These are phyloP conservation scores for Lactarius sanguifluus DNA, from an alignment of 768 basidiomycete species.

Conservation along the genomic window DNA sequence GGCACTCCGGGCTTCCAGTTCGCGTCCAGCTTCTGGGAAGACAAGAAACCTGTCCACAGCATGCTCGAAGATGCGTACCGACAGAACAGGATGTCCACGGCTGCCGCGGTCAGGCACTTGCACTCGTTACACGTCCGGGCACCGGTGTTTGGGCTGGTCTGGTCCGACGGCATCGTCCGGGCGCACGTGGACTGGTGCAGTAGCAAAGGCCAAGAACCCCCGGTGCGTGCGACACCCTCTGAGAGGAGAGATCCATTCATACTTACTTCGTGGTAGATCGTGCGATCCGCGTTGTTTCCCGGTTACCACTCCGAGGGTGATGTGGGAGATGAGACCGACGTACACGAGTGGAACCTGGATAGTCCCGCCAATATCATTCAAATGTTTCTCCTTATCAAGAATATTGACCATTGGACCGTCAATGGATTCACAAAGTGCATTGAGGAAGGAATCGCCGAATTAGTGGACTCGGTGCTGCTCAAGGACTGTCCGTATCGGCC, in stretches of 20 bases:
- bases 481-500: slow-evolving; percentile 41
- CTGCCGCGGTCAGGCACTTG: slow-evolving; percentile 50
- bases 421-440: slow-evolving; percentile 44
- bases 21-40: slow-evolving; percentile 55
- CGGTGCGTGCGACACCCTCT: slow-evolving; percentile 8
- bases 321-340: slow-evolving; percentile 33
- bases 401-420: slow-evolving; percentile 54
- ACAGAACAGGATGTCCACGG: slow-evolving; percentile 57
- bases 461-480: slow-evolving; percentile 39
- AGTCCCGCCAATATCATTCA: slow-evolving; percentile 46
- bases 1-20: slow-evolving; percentile 52
- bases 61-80: slow-evolving; percentile 54
- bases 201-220: slow-evolving; percentile 10
- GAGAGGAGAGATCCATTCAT: not conserved
- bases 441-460: slow-evolving; percentile 40
- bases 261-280: slow-evolving; percentile 36
- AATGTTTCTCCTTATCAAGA: slow-evolving; percentile 51
- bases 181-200: slow-evolving; percentile 59
- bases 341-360: slow-evolving; percentile 52
- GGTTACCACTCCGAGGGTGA: slow-evolving; percentile 28
- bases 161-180: slow-evolving; percentile 51
- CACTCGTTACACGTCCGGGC: slow-evolving; percentile 46
- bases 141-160: slow-evolving; percentile 55
- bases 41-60: slow-evolving; percentile 55
- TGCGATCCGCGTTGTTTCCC: slow-evolving; percentile 52